Evolutionary conservation across 2,329 filamentous ascomycete species (phyloP).

Genomic region (Chaetomium sp.): DNA sequence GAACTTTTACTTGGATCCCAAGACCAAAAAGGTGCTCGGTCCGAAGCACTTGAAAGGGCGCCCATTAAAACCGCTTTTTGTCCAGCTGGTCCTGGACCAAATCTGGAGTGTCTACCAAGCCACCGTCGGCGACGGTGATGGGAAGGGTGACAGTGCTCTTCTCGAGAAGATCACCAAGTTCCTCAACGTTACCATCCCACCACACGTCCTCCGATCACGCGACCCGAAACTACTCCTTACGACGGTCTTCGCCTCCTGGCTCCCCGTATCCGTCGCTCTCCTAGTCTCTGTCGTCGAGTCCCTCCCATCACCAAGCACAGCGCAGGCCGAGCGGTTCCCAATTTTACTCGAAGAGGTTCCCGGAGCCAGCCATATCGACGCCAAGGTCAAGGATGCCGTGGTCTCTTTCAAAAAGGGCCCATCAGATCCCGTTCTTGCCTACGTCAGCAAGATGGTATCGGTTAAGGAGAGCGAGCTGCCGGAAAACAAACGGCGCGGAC

Average conservation of each 20-base stretch:
- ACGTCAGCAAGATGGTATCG: conserved; percentile 97
- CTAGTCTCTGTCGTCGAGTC: conserved; percentile 92
- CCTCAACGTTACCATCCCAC: conserved; percentile 72
- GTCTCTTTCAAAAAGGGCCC: conserved; percentile 64
- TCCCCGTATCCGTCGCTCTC: conserved; percentile 85
- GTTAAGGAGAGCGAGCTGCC: conserved; percentile 88
- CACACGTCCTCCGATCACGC: conserved; percentile 76
- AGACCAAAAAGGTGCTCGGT: conserved; percentile 87
- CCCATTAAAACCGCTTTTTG: conserved; percentile 91
- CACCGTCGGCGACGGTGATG: conserved; percentile 73
- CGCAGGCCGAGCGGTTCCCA: conserved; percentile 75
- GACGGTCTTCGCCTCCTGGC: conserved; percentile 80
- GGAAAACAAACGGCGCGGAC: conserved; percentile 71
- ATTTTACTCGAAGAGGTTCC: conserved; percentile 74
- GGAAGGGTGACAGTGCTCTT: conserved; percentile 73
- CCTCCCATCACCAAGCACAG: conserved; percentile 72
- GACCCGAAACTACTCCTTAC: conserved; percentile 80
- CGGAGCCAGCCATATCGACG: conserved; percentile 63
- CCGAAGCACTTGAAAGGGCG: conserved; percentile 90
- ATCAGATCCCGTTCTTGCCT: conserved; percentile 77
- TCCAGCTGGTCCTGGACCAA: conserved; percentile 89
- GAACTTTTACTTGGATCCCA: conserved; percentile 92
- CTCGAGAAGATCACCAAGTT: conserved; percentile 95
- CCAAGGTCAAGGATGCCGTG: conserved; percentile 71
- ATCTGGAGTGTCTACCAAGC: conserved; percentile 95